A percentile compares a stretch with the other conserved stretches of the same genome.
phyloP scores from a whole-genome alignment of 768 basidiomycete species.

The Kwoniella mangroviensis region DNA sequence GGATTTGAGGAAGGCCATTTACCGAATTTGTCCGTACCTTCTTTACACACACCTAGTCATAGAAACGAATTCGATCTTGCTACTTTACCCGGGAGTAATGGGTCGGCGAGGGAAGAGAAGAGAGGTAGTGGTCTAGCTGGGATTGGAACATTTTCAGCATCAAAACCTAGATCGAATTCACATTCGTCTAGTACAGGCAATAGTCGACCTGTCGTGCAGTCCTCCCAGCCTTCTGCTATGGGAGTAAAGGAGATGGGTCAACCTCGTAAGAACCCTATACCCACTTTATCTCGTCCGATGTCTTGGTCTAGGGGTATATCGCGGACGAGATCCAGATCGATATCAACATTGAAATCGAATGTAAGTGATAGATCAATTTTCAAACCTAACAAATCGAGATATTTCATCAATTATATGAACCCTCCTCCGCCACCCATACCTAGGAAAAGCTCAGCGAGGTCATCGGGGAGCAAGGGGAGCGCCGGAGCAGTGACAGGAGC shows the following conservation, averaged over 20 bases:
- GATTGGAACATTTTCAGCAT: constrained; percentile 6
- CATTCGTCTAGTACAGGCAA: background rate
- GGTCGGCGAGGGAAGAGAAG: background rate
- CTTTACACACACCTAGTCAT: background rate
- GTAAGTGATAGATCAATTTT: constrained; percentile 1
- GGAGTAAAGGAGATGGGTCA: background rate
- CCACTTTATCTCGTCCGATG: background rate
- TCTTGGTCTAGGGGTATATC: constrained; percentile 2
- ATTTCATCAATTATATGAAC: background rate
- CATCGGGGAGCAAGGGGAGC: background rate
- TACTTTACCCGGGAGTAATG: no score
- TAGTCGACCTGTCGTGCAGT: background rate
- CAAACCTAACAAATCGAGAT: background rate
- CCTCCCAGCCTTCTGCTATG: no score
- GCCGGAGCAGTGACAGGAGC: no score
- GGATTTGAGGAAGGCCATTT: background rate
- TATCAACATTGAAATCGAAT: background rate
- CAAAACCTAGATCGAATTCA: background rate
- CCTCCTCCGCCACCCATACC: background rate
- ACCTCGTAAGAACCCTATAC: background rate
- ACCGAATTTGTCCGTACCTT: background rate
- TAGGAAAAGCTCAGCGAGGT: constrained; percentile 2
- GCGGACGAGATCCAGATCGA: background rate
- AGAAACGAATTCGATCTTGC: background rate
- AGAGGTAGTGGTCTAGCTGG: constrained; percentile 17